Evolutionary conservation across 2,329 filamentous ascomycete genomes (phyloP).

Genomic region (Diplocarpon rosae): DNA sequence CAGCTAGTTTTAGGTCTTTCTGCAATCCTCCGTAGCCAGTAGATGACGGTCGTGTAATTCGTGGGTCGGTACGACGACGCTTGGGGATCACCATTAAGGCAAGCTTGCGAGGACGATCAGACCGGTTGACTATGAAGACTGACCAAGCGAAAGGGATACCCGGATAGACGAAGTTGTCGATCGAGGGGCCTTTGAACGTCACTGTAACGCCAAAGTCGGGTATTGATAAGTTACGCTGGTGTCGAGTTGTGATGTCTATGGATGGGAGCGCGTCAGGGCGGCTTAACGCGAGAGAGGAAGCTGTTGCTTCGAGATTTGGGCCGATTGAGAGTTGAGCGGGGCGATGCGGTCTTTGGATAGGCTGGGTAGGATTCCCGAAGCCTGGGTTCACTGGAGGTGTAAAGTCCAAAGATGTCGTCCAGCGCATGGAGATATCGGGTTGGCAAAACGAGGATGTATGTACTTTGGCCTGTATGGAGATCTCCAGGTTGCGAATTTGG

Average conservation of each 20-base stretch:
- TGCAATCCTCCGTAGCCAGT: constrained; percentile 29
- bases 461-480: constrained; percentile 50
- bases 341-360: constrained; percentile 50
- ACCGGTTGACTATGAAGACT: constrained; percentile 67
- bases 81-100: constrained; percentile 58
- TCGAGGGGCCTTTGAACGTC: constrained; percentile 54
- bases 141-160: constrained; percentile 62
- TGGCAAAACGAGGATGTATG: constrained; percentile 46
- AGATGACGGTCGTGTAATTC: constrained; percentile 35
- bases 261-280: constrained; percentile 50
- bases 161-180: constrained; percentile 46
- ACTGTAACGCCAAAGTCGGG: constrained; percentile 62
- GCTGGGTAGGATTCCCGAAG: constrained; percentile 44
- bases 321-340: constrained; percentile 55
- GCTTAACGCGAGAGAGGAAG: constrained; percentile 44
- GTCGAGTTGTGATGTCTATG: constrained; percentile 40
- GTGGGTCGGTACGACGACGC: constrained; percentile 47
- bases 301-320: constrained; percentile 37
- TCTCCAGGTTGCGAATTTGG: constrained; percentile 41
- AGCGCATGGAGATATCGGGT: constrained; percentile 52
- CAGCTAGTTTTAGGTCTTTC: constrained; percentile 36
- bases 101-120: constrained; percentile 51
- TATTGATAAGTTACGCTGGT: constrained; percentile 33
- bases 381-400: constrained; percentile 52
- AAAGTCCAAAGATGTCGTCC: constrained; percentile 61